Percentiles rank a stretch among this genome's conserved stretches.
phyloP scores from a whole-genome alignment of 306 rosid genomes.

The Herpetospermum pedunculosum region DNA sequence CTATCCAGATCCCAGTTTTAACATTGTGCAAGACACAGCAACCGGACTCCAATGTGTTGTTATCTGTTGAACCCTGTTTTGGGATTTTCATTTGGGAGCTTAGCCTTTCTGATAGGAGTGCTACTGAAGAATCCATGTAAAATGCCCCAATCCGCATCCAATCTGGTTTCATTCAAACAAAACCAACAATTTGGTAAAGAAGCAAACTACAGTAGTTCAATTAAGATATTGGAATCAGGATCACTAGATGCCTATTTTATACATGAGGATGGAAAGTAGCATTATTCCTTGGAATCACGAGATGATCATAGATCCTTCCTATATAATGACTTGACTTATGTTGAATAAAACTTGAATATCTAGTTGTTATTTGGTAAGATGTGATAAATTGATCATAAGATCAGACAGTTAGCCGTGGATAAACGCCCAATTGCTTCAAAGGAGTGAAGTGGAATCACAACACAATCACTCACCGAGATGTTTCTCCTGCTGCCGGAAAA shows the following conservation, averaged over 20 bases:
- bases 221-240: not conserved
- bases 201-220: not conserved
- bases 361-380: not conserved
- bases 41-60: conserved; percentile 52
- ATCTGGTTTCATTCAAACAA: conserved; percentile 32
- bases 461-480: conserved; percentile 59
- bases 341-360: not conserved
- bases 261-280: not conserved
- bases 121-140: conserved; percentile 56
- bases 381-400: not conserved
- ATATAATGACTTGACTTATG: not conserved
- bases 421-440: not conserved
- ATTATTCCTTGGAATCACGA: not conserved
- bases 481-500: conserved; percentile 72
- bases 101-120: conserved; percentile 53
- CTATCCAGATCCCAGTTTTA: conserved; percentile 86
- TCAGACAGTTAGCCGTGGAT: not conserved
- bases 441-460: not conserved
- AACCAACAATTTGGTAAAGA: conserved; percentile 3
- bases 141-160: conserved; percentile 98
- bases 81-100: conserved; percentile 27
- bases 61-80: conserved; percentile 27
- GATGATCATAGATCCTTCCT: not conserved
- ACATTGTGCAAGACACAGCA: conserved; percentile 57
- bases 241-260: not conserved